phyloP scores from a whole-genome alignment of 2,329 filamentous ascomycete species.

The Cercospora sojina region DNA sequence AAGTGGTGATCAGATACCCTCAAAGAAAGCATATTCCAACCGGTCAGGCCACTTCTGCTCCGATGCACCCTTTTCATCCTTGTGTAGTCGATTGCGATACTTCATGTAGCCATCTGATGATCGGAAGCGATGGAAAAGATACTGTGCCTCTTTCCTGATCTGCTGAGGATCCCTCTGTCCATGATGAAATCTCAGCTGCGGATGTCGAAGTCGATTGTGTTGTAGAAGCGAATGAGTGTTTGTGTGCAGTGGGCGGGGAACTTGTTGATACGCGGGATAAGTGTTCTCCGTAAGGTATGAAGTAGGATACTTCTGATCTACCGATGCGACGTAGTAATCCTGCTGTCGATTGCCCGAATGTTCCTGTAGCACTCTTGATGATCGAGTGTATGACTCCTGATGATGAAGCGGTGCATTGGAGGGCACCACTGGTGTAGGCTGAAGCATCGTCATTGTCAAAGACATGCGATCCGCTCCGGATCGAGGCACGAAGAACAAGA shows the following conservation, averaged over 20 bases:
- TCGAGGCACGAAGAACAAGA: constrained; percentile 41
- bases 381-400: constrained; percentile 30
- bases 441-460: constrained; percentile 31
- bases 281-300: constrained; percentile 35
- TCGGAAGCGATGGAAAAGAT: constrained; percentile 34
- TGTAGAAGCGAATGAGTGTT: constrained; percentile 21
- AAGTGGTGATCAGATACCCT: constrained; percentile 39
- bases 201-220: constrained; percentile 18
- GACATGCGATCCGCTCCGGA: constrained; percentile 24
- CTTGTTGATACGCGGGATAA: constrained; percentile 18
- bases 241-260: constrained; percentile 11
- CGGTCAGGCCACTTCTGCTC: constrained; percentile 49
- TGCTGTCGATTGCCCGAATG: constrained; percentile 44
- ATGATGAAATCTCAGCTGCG: constrained; percentile 9
- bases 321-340: constrained; percentile 29
- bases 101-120: constrained; percentile 46
- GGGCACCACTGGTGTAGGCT: constrained; percentile 43
- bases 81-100: constrained; percentile 46
- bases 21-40: constrained; percentile 50
- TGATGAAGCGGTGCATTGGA: constrained; percentile 44
- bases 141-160: constrained; percentile 26
- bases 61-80: constrained; percentile 32
- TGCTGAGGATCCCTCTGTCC: constrained; percentile 17
- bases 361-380: constrained; percentile 43
- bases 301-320: constrained; percentile 36